Evolutionary conservation across 176 grass and related monocot genomes (phyloP), one percentile per base, ranked within the genome.

Genomic region (Oryza longistaminata): DNA sequence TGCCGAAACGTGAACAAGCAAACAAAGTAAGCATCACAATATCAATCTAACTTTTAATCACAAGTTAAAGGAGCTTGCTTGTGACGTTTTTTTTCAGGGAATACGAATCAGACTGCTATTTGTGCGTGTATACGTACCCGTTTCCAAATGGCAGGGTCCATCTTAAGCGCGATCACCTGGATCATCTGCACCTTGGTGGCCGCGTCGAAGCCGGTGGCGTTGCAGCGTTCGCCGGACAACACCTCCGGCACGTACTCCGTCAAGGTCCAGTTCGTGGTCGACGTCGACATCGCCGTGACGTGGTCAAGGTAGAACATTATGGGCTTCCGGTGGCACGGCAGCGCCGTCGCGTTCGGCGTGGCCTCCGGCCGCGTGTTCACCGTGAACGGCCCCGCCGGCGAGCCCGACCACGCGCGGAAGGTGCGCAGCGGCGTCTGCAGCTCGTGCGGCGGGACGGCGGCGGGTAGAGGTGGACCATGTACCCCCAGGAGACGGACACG

Each of bases 401-500:
- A 82, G 40, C 68, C 90, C 26, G 82, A 77, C 82, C 88, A 90
- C 3, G 85, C 82, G 44, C 49, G 77, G 81, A 83, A 93, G 9
- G 88, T 86, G 61, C 26, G 37, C 11, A 86, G 82, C 5, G 86
- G 79, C 22, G 85, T 68, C 34, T 66, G 69, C 27, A 91, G 49
- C 17, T 88, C 86, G 17, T 71, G 73, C 25, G 88, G 74, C 60
- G 74, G 11, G 34, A 91, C 9, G 53, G 39, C 66, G 67, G 53
- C 46, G 88, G 82, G 70, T 90, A 88, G 58, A 90, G 39, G 83
- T 93, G 85, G 19, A 86, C 88, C 2, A 80, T 80, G 88, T 91
- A 88, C 33, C 92, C 92, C 88, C 92, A 93, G 31, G 92, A 94
- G 26, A 91, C 79, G 3, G 92, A 94, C 35, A 88, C 88, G 42